A percentile compares a stretch with the other conserved stretches of the same genome.
Evolutionary conservation across 2,329 filamentous ascomycete species (phyloP).

Genomic region (Stachybotrys echinatus): DNA sequence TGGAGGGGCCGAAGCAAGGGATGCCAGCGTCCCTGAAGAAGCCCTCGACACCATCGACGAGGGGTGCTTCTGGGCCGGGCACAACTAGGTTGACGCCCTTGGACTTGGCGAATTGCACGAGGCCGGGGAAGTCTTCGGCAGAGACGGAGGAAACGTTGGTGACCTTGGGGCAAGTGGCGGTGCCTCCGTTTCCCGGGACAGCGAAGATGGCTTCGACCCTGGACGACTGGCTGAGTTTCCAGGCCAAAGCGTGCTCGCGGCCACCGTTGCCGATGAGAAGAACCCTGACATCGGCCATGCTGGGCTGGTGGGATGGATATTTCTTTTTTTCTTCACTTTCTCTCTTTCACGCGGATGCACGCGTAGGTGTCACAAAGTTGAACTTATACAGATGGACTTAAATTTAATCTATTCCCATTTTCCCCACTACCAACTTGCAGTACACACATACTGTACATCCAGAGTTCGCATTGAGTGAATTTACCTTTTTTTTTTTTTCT

Average conservation of each 20-base stretch:
- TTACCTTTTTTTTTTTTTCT: too few species aligned
- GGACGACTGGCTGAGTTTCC: conserved; percentile 84
- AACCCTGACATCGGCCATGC: conserved; percentile 51
- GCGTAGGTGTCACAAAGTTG: too few species aligned
- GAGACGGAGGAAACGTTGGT: conserved; percentile 66
- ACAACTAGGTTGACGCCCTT: conserved; percentile 77
- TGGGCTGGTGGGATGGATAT: too few species aligned
- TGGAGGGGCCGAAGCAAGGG: conserved; percentile 78
- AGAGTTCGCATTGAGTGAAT: too few species aligned
- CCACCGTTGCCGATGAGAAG: conserved; percentile 92
- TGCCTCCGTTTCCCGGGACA: conserved; percentile 83
- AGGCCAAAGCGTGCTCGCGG: conserved; percentile 89
- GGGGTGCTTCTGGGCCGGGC: conserved; percentile 86
- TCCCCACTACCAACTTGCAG: too few species aligned
- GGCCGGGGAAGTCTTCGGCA: conserved; percentile 69
- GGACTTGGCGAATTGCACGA: conserved; percentile 70
- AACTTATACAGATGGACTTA: too few species aligned
- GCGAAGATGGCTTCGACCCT: conserved; percentile 69
- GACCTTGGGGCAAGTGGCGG: conserved; percentile 63
- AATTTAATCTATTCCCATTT: too few species aligned
- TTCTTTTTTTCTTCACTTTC: too few species aligned
- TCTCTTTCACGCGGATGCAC: too few species aligned
- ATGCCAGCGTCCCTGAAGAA: conserved; percentile 73
- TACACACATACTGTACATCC: too few species aligned
- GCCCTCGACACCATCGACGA: conserved; percentile 84